phyloP scores from a whole-genome alignment of 1,139 yeast species.

The Lodderomyces beijingensis region DNA sequence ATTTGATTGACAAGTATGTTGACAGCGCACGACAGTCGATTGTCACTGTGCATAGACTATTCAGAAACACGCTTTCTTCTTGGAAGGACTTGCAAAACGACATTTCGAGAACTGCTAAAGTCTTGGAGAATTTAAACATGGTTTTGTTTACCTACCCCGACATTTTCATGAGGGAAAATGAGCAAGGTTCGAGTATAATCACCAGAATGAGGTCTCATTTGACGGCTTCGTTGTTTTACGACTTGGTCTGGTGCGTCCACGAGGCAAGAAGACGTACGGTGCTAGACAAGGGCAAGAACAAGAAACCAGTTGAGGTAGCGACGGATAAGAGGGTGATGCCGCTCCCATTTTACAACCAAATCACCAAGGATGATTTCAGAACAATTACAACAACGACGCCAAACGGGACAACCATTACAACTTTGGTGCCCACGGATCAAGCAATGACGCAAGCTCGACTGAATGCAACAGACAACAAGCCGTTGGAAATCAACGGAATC shows the following conservation, averaged over 20 bases:
- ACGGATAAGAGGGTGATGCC: constrained; percentile 50
- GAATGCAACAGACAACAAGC: constrained; percentile 53
- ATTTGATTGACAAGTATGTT: constrained; percentile 68
- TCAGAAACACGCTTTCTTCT: constrained; percentile 81
- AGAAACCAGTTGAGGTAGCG: constrained; percentile 11
- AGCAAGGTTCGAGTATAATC: constrained; percentile 55
- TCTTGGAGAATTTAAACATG: constrained; percentile 84
- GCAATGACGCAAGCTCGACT: constrained; percentile 60
- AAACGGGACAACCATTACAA: constrained; percentile 87
- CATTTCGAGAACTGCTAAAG: constrained; percentile 86
- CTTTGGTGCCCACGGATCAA: constrained; percentile 80
- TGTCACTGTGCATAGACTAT: constrained; percentile 85
- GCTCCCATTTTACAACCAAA: constrained; percentile 88
- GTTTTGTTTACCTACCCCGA: constrained; percentile 88
- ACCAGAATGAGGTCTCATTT: constrained; percentile 88
- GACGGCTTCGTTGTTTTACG: constrained; percentile 88
- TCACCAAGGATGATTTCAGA: constrained; percentile 85
- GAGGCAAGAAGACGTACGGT: constrained; percentile 81
- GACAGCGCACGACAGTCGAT: constrained; percentile 91
- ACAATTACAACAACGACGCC: constrained; percentile 86
- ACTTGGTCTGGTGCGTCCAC: constrained; percentile 90
- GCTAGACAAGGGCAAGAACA: constrained; percentile 39
- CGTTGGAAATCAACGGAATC: constrained; percentile 72
- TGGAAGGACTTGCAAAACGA: constrained; percentile 93
- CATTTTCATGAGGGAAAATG: constrained; percentile 42